Evolutionary conservation across 2,329 filamentous ascomycete genomes (phyloP).

Genomic region (Aspergillus sp.): DNA sequence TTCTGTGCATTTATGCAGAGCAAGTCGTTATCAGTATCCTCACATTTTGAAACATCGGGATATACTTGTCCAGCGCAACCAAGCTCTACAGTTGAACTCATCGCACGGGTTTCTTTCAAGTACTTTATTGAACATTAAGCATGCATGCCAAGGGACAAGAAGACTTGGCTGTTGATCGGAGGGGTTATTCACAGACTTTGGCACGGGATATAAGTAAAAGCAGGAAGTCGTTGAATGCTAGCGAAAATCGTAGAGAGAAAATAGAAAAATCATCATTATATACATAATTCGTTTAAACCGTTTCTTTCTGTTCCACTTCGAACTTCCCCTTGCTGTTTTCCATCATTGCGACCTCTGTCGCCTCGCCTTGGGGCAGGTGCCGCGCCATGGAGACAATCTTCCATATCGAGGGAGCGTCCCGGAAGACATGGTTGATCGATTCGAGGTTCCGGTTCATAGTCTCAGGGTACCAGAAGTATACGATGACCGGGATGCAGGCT

Average conservation of each 20-base stretch:
- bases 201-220: too few relatives aligned
- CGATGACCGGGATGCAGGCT: slow-evolving; percentile 35
- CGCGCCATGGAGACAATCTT: slow-evolving; percentile 18
- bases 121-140: not conserved
- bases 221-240: too few relatives aligned
- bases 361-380: slow-evolving; percentile 15
- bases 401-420: slow-evolving; percentile 12
- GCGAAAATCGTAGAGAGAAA: too few relatives aligned
- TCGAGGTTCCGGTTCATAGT: slow-evolving; percentile 55
- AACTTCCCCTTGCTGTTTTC: slow-evolving; percentile 9
- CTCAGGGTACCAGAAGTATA: slow-evolving; percentile 55
- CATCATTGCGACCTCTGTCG: slow-evolving; percentile 8
- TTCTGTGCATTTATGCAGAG: not conserved
- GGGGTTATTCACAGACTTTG: not conserved
- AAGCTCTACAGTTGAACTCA: not conserved
- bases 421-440: slow-evolving; percentile 60
- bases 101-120: not conserved
- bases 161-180: not conserved
- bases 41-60: not conserved
- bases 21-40: not conserved
- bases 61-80: not conserved
- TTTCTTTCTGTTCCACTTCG: slow-evolving; percentile 13
- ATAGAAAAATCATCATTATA: too few relatives aligned
- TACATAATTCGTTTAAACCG: slow-evolving; percentile 3
- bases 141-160: not conserved